phyloP scores from a whole-genome alignment of 1,139 yeast species.

The Zygotorulaspora mrakii region DNA sequence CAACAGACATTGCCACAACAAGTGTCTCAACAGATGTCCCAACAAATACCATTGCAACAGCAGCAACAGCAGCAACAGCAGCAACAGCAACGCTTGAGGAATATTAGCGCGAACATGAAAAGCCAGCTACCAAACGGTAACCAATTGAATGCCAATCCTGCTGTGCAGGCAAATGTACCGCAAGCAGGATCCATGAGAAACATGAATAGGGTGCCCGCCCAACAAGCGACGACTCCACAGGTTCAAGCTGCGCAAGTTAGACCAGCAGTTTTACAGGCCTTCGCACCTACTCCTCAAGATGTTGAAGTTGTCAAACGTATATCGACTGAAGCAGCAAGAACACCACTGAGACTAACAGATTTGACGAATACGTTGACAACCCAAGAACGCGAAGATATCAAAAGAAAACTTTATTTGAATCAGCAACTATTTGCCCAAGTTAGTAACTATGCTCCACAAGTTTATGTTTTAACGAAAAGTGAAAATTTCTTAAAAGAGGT shows the following conservation, averaged over 20 bases:
- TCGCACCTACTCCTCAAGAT: conserved; percentile 46
- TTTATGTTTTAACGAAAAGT: conserved; percentile 68
- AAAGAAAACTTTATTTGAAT: conserved; percentile 53
- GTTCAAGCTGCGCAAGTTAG: conserved; percentile 27
- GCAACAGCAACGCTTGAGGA: conserved; percentile 12
- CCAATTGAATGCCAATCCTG: conserved; percentile 9
- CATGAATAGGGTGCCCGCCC: conserved; percentile 8
- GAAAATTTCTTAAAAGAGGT: conserved; percentile 71
- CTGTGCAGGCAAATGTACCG: conserved; percentile 5
- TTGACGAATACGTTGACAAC: conserved; percentile 56
- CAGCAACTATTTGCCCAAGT: conserved; percentile 65
- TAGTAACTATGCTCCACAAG: conserved; percentile 74
- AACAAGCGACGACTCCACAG: conserved; percentile 25
- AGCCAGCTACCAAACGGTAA: conserved; percentile 7
- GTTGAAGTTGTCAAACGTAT: conserved; percentile 55
- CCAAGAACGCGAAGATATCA: conserved; percentile 61
- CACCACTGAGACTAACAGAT: conserved; percentile 64
- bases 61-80: conserved; percentile 19
- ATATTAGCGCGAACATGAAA: conserved; percentile 9
- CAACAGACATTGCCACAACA: conserved; percentile 11
- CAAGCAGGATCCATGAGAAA: conserved; percentile 12
- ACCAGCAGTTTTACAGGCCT: conserved; percentile 24
- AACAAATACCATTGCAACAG: conserved; percentile 13
- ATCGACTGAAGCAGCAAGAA: conserved; percentile 63
- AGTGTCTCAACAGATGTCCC: conserved; percentile 12